Evolutionary conservation across 495 filamentous ascomycete genomes (phyloP), one percentile per base, ranked within the genome.

Genomic region (Tirmania nivea): DNA sequence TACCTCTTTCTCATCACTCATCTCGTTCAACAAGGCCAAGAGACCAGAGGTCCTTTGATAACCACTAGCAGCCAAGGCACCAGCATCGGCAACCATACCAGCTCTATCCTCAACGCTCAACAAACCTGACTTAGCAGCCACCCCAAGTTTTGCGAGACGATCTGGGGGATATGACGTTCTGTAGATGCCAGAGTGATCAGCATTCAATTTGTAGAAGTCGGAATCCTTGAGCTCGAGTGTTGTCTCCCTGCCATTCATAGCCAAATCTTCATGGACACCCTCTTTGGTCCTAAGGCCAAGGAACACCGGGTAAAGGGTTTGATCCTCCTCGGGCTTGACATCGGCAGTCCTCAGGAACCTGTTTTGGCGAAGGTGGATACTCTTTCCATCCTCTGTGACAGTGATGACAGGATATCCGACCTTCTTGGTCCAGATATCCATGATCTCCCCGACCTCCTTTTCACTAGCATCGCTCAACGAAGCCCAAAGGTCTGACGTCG

Each of bases 31-130:
- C 5, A 97, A 75, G 51, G 80, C 86, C 16, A 97, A 70, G 52
- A 94, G 71, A 12, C 85, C 86, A 14, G 89, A 94, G 4, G 90
- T 94, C 66, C 80, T 86, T 67, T 94, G 86, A 66, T 90, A 94
- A 34, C 89, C 89, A 14, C 86, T 88, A 6, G 83, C 74, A 53
- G 89, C 84, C 58, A 97, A 72, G 47, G 90, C 86, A 59, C 87
- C 88, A 10, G 90, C 85, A 65, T 97, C 90, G 34, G 88, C 88
- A 58, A 97, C 82, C 81, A 97, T 86, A 63, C 90, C 90, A 48
- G 88, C 86, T 50, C 89, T 79, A 65, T 95, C 89, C 67, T 94
- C 85, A 35, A 90, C 83, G n/a, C 76, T 83, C 39, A 97, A 71
- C n/a, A 89, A 71, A 1, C 84, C 86, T 14, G 82, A 68, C 66